Evolutionary conservation across 306 rosid species (phyloP).

Genomic region (Vicia villosa): DNA sequence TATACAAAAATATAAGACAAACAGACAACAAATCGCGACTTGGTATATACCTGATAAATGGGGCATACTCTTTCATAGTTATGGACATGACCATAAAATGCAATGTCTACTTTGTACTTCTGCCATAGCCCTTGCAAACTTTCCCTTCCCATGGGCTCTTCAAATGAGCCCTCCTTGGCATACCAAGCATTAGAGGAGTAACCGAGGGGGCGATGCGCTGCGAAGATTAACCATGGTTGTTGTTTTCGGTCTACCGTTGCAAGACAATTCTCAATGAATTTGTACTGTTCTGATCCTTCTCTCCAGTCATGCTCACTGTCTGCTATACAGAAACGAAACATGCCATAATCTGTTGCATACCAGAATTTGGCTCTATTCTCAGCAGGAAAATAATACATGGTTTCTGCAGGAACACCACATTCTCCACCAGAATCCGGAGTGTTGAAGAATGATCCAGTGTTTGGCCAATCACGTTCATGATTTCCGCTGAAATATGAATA

Average conservation of each 20-base stretch:
- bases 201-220: constrained; percentile 79
- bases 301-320: constrained; percentile 94
- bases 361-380: constrained; percentile 89
- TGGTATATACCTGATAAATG: too few species aligned
- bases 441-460: constrained; percentile 67
- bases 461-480: constrained; percentile 90
- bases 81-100: constrained; percentile 81
- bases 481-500: constrained; percentile 59
- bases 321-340: constrained; percentile 82
- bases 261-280: constrained; percentile 79
- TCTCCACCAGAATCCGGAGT: constrained; percentile 87
- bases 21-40: too few species aligned
- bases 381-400: constrained; percentile 81
- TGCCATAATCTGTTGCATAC: constrained; percentile 79
- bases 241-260: constrained; percentile 74
- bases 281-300: constrained; percentile 80
- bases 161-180: constrained; percentile 63
- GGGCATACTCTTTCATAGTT: constrained; percentile 91
- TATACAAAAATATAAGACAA: too few species aligned
- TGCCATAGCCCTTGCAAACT: constrained; percentile 86
- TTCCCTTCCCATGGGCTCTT: constrained; percentile 93
- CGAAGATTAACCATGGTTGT: constrained; percentile 91
- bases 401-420: constrained; percentile 84
- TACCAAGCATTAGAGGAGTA: constrained; percentile 72
- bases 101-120: constrained; percentile 82